phyloP scores from a whole-genome alignment of 2,329 filamentous ascomycete species.

The Tolypocladium nubicola region DNA sequence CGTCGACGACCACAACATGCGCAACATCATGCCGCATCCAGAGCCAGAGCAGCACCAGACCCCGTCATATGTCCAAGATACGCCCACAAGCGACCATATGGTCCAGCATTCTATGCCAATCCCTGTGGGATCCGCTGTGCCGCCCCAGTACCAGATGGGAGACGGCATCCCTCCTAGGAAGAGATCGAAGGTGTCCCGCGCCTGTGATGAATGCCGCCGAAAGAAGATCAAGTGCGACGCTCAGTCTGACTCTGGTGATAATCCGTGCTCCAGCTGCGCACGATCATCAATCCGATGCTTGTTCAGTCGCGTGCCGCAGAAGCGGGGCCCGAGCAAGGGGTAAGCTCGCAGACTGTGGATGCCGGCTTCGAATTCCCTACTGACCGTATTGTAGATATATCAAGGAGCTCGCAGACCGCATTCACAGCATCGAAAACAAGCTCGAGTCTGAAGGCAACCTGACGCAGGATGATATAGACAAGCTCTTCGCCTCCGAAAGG shows the following conservation, averaged over 20 bases:
- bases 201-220: constrained; percentile 79
- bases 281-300: constrained; percentile 67
- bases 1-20: constrained; percentile 31
- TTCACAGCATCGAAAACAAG: constrained; percentile 73
- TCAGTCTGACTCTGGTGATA: constrained; percentile 59
- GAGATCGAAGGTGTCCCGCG: constrained; percentile 75
- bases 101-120: constrained; percentile 24
- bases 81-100: constrained; percentile 24
- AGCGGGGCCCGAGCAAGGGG: constrained; percentile 83
- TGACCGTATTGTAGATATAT: constrained; percentile 54
- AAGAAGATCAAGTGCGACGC: constrained; percentile 90
- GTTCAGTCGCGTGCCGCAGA: constrained; percentile 81
- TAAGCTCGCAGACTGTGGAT: constrained; percentile 23
- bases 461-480: constrained; percentile 36
- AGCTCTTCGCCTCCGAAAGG: constrained; percentile 23
- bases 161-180: constrained; percentile 61
- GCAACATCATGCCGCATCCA: constrained; percentile 32
- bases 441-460: constrained; percentile 43
- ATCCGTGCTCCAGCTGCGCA: constrained; percentile 72
- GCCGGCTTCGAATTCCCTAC: background rate
- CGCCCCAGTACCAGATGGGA: constrained; percentile 29
- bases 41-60: constrained; percentile 25
- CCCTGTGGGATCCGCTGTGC: constrained; percentile 23
- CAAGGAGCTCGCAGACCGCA: constrained; percentile 78
- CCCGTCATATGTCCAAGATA: constrained; percentile 25